Base-by-base conservation (phyloP, 208 protist species). In the Naegleria lovaniensis region DNA sequence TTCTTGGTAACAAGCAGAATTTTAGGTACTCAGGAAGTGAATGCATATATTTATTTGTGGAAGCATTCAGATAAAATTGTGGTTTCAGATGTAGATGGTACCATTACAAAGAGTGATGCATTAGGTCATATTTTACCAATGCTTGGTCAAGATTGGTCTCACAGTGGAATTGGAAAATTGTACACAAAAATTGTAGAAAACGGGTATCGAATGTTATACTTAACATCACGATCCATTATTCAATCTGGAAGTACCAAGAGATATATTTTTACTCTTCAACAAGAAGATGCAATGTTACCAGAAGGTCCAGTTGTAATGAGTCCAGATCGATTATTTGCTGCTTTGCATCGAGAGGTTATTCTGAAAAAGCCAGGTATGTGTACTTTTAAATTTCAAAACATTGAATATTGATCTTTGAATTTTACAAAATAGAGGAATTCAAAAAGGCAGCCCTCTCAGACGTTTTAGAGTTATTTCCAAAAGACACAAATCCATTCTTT, bases 81-180 rank as follows among this genome's bases (percentile, higher is more conserved):
- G 36, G 96, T 99, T 76, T 98, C 96, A 58, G 98, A 99, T 93
- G 95, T 99, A 29, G 98, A 99, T 93, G 98, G 98, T 75, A 99
- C 98, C 0, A 98, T 99, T 91, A 99, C 98, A 0, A 98, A 98
- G 92, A 97, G 96, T 88, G 98, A 99, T 93, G 88, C 98, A 48
- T 95, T 97, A 90, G 98, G 98, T 5, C 98, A 99, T 93, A 94
- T 98, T 58, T 95, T 98, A 85, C 94, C 97, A 29, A 93, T 96
- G 19, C 52, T 99, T 58, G 97, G 97, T 58, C 93, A 95, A 51
- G 97, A 99, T 92, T 99, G 98, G 98, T 98, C 97, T 0, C 98
- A 99, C 91, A 95, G 95, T 4, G 98, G 97, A 79, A 97, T 98
- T 90, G 96, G 96, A 90, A 93, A 94, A 6, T 94, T 99, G 0